phyloP scores from a whole-genome alignment of 2,329 filamentous ascomycete genomes.

The Trichophyton rubrum region DNA sequence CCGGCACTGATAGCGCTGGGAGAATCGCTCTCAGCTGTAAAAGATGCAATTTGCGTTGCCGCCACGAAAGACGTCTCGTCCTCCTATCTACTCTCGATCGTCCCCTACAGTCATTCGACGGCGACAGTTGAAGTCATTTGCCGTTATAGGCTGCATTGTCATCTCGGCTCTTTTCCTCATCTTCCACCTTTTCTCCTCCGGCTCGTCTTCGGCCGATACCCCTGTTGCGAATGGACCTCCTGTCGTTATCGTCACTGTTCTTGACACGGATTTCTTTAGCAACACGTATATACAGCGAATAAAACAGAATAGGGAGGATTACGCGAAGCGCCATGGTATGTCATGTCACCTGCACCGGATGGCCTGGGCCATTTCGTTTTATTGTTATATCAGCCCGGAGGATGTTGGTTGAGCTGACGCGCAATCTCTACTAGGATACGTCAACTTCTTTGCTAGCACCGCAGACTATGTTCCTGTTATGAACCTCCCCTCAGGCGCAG shows the following conservation, averaged over 20 bases:
- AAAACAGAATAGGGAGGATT: constrained; percentile 69
- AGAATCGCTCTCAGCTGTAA: neutral
- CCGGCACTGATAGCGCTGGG: neutral
- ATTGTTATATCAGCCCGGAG: neutral
- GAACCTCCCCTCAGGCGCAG: constrained; percentile 24
- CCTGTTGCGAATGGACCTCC: constrained; percentile 30
- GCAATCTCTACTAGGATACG: constrained; percentile 52
- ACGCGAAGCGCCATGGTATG: constrained; percentile 76
- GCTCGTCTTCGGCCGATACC: constrained; percentile 19
- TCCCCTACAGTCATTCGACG: constrained; percentile 39
- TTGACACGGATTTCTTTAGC: constrained; percentile 56
- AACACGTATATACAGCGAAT: constrained; percentile 59
- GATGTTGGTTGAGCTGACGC: neutral
- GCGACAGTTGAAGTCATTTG: constrained; percentile 49
- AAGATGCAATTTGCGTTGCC: constrained; percentile 83
- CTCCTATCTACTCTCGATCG: constrained; percentile 53
- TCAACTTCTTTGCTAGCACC: constrained; percentile 66
- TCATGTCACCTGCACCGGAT: constrained; percentile 7
- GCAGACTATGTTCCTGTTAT: constrained; percentile 50
- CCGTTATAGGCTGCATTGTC: constrained; percentile 43
- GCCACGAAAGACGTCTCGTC: constrained; percentile 67
- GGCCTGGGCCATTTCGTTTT: neutral
- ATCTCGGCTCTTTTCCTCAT: constrained; percentile 51
- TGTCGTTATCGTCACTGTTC: constrained; percentile 70
- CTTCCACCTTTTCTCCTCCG: constrained; percentile 30